phyloP scores from a whole-genome alignment of 129 eudicot species.

The Ambrosia artemisiifolia region DNA sequence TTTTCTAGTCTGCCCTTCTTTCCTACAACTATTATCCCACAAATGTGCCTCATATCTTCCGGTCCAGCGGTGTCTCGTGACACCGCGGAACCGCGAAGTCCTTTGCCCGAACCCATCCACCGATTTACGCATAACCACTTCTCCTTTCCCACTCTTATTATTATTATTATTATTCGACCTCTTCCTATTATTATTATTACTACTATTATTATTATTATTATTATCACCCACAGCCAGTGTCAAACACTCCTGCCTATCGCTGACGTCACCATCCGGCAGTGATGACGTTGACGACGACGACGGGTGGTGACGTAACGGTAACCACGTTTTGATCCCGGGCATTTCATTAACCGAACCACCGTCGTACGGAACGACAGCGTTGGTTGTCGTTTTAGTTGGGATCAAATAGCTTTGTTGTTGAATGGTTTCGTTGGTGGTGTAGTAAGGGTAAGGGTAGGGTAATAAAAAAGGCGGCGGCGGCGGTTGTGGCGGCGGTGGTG shows the following conservation, averaged over 20 bases:
- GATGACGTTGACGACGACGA: not conserved
- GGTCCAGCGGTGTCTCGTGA: conserved; percentile 92
- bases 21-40: conserved; percentile 88
- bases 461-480: conserved; percentile 1
- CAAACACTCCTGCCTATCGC: conserved; percentile 14
- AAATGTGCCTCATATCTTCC: conserved; percentile 96
- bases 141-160: not conserved
- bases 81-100: conserved; percentile 89
- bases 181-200: conserved; percentile 21
- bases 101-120: conserved; percentile 47
- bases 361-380: conserved; percentile 31
- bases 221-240: conserved; percentile 28
- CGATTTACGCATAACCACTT: not conserved
- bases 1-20: conserved; percentile 90
- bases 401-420: conserved; percentile 11
- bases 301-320: conserved; percentile 31
- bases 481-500: conserved; percentile 3
- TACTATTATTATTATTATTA: conserved; percentile 31
- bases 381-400: conserved; percentile 10
- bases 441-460: conserved; percentile 15
- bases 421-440: not conserved
- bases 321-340: conserved; percentile 56
- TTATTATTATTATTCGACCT: conserved; percentile 3
- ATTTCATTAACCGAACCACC: conserved; percentile 29
- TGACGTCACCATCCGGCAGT: not conserved